These are phyloP conservation scores for Boletus albobrunnescens DNA, from an alignment of 1,284 basidiomycete species.

Conservation along the genomic window DNA sequence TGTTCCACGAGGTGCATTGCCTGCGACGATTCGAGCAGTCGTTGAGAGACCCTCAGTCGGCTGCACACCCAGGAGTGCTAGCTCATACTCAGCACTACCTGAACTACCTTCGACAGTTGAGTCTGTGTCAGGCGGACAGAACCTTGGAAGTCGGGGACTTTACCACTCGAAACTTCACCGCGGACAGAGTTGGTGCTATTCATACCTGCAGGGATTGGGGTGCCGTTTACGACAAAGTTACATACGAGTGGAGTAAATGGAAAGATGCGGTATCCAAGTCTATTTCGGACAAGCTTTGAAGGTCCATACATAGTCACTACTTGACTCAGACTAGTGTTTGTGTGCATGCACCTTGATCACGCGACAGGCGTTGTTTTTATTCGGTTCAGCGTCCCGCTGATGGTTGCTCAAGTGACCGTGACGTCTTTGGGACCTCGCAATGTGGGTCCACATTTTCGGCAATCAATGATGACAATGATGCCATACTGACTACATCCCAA, in stretches of 20 bases:
- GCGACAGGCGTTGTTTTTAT: too few relatives aligned
- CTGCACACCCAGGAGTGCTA: background rate
- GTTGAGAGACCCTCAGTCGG: background rate
- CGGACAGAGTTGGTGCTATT: background rate
- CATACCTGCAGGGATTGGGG: constrained; percentile 3
- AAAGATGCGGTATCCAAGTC: background rate
- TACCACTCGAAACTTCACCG: background rate
- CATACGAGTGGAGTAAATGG: constrained; percentile 3
- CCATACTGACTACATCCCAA: too few relatives aligned
- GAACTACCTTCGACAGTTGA: constrained; percentile 6
- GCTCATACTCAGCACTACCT: constrained; percentile 4
- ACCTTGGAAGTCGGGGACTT: constrained; percentile 4
- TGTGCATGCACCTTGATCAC: too few relatives aligned
- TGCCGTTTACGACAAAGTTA: constrained; percentile 4
- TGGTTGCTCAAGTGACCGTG: too few relatives aligned
- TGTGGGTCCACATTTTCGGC: too few relatives aligned
- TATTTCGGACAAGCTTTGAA: too few relatives aligned
- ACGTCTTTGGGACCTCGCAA: too few relatives aligned
- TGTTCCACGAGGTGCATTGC: constrained; percentile 4
- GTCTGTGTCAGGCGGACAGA: constrained; percentile 4
- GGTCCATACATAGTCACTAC: too few relatives aligned
- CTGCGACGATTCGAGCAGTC: background rate
- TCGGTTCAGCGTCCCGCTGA: too few relatives aligned
- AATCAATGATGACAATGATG: too few relatives aligned
- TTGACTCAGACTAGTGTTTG: too few relatives aligned